Evolutionary conservation across 345 rosid species (phyloP).

Genomic region (Psidium guajava): DNA sequence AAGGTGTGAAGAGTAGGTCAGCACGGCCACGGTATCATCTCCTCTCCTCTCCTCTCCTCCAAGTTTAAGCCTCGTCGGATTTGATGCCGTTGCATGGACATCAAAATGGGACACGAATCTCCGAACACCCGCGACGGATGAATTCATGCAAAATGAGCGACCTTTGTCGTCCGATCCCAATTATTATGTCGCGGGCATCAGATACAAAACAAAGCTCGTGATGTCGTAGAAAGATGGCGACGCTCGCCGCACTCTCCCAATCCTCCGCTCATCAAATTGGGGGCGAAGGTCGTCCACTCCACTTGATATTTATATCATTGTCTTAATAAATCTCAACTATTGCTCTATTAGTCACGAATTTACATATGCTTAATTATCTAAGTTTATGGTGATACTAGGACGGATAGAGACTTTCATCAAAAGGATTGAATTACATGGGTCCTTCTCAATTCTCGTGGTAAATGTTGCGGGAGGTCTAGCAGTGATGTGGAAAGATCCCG

Average conservation of each 20-base stretch:
- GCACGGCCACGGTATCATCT: neutral
- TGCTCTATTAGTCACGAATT: neutral
- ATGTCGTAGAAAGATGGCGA: neutral
- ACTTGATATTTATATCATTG: neutral
- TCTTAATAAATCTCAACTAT: neutral
- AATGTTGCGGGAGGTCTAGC: too few species aligned
- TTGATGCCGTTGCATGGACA: neutral
- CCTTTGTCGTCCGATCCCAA: fast-evolving
- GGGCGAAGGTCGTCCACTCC: neutral
- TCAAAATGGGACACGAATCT: neutral
- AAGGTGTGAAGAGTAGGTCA: neutral
- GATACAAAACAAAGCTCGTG: fast-evolving
- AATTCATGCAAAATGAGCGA: neutral
- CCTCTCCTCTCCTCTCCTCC: neutral
- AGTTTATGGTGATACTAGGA: neutral
- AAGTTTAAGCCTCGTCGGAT: neutral
- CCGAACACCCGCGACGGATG: fast-evolving
- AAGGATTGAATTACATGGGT: too few species aligned
- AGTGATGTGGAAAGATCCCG: too few species aligned
- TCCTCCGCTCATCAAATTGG: neutral
- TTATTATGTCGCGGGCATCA: fast-evolving
- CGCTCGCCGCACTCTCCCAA: neutral
- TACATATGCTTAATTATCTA: neutral
- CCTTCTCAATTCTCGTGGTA: too few species aligned
- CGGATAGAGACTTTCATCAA: too few species aligned